phyloP scores from a whole-genome alignment of 345 rosid genomes.

The Arabis hirsuta region DNA sequence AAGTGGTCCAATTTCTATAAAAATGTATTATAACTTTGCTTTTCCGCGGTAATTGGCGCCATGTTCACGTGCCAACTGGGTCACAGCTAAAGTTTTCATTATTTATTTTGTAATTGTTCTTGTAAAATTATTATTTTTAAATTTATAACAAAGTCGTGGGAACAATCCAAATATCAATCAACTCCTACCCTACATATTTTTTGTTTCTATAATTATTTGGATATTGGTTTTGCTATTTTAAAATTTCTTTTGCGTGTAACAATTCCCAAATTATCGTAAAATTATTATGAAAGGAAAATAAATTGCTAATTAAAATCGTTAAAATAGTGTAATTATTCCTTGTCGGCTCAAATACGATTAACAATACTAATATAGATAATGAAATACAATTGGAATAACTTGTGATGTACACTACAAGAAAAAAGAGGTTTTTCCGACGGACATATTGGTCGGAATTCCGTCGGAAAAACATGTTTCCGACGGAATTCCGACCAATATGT shows the following conservation, averaged over 20 bases:
- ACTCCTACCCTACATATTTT: conserved; percentile 32
- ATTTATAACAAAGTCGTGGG: conserved; percentile 41
- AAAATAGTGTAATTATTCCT: neutral
- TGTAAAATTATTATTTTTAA: neutral
- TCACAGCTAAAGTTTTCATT: conserved; percentile 50
- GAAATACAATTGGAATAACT: neutral
- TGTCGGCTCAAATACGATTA: conserved; percentile 21
- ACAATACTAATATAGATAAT: neutral
- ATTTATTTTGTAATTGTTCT: conserved; percentile 10
- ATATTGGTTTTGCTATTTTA: neutral
- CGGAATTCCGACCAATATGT: no score
- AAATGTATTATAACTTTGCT: conserved; percentile 28
- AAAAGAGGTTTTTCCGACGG: no score
- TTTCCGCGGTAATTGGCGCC: conserved; percentile 36
- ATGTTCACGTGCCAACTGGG: conserved; percentile 51
- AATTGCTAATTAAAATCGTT: conserved; percentile 22
- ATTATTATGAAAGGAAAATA: conserved; percentile 41
- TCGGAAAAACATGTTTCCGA: no score
- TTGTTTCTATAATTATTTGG: conserved; percentile 8
- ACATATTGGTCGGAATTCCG: no score
- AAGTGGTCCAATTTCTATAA: conserved; percentile 40
- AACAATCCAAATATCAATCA: conserved; percentile 43
- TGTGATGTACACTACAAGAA: no score
- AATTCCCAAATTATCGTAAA: conserved; percentile 31
- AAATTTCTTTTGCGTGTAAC: conserved; percentile 23